phyloP scores from a whole-genome alignment of 257 asterid genomes.

The Nemophila menziesii region DNA sequence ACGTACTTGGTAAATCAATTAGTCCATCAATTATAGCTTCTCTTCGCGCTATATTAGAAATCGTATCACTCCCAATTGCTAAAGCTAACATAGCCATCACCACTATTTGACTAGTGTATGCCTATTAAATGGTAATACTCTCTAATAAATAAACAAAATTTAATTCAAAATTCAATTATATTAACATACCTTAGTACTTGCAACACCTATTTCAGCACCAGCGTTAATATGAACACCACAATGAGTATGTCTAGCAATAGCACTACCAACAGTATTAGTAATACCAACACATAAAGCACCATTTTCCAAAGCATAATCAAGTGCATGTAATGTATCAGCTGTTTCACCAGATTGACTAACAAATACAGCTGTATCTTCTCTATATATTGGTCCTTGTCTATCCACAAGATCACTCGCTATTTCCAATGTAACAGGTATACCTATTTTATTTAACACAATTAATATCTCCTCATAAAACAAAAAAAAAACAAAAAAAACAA shows the following conservation, averaged over 20 bases:
- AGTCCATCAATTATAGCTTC: slow-evolving; percentile 85
- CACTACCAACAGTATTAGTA: slow-evolving; percentile 97
- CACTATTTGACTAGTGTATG: slow-evolving; percentile 93
- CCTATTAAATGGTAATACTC: slow-evolving; percentile 40
- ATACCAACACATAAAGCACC: slow-evolving; percentile 97
- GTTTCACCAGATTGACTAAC: slow-evolving; percentile 99
- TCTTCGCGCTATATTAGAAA: slow-evolving; percentile 69
- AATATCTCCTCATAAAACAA: no score
- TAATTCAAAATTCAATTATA: neutral
- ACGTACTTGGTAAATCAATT: slow-evolving; percentile 78
- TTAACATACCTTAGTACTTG: slow-evolving; percentile 78
- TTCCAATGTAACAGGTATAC: slow-evolving; percentile 94
- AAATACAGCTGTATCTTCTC: slow-evolving; percentile 90
- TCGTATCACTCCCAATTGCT: slow-evolving; percentile 80
- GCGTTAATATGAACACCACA: slow-evolving; percentile 98
- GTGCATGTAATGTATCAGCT: slow-evolving; percentile 87
- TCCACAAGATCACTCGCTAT: slow-evolving; percentile 95
- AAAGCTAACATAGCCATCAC: slow-evolving; percentile 99
- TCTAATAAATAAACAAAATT: slow-evolving; percentile 12
- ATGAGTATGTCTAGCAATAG: slow-evolving; percentile 92
- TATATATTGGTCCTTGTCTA: slow-evolving; percentile 91
- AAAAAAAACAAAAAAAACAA: no score
- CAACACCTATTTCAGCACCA: slow-evolving; percentile 98
- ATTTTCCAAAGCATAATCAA: slow-evolving; percentile 86
- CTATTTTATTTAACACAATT: slow-evolving; percentile 21